Evolutionary conservation across 2,329 filamentous ascomycete genomes (phyloP).

Genomic region (Apiospora sp.): DNA sequence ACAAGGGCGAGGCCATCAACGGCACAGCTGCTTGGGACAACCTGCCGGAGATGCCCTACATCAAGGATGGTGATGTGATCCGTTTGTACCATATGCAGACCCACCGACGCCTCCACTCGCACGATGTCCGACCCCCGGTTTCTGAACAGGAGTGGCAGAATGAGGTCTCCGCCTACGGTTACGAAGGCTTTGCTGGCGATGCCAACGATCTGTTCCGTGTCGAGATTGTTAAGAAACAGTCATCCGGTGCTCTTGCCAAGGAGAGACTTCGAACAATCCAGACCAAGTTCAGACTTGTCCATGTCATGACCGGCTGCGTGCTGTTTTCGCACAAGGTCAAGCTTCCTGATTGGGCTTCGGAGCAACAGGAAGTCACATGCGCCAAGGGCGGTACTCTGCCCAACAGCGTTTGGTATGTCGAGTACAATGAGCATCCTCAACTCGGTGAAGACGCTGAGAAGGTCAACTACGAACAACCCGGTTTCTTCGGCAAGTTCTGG

Average conservation of each 20-base stretch:
- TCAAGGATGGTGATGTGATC: conserved; percentile 82
- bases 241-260: conserved; percentile 79
- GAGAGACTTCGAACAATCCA: conserved; percentile 90
- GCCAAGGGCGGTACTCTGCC: conserved; percentile 89
- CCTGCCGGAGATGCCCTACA: conserved; percentile 68
- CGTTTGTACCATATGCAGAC: conserved; percentile 86
- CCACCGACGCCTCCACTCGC: conserved; percentile 90
- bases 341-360: conserved; percentile 95
- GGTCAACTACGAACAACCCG: conserved; percentile 93
- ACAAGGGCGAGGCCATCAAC: conserved; percentile 78
- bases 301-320: conserved; percentile 95
- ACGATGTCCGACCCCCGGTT: conserved; percentile 88
- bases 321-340: conserved; percentile 99
- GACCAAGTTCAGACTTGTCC: conserved; percentile 93
- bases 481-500: conserved; percentile 98
- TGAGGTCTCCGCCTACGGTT: conserved; percentile 95
- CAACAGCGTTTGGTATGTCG: conserved; percentile 97
- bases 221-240: conserved; percentile 92
- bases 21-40: conserved; percentile 87
- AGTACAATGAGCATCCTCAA: conserved; percentile 85
- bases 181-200: conserved; percentile 95
- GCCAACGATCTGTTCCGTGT: conserved; percentile 96
- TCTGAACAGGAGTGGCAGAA: conserved; percentile 94
- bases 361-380: conserved; percentile 99
- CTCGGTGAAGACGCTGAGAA: conserved; percentile 81